Evolutionary conservation across 228 moss, liverwort and hornwort genomes (phyloP).

Genomic region (Sphagnum fallax): DNA sequence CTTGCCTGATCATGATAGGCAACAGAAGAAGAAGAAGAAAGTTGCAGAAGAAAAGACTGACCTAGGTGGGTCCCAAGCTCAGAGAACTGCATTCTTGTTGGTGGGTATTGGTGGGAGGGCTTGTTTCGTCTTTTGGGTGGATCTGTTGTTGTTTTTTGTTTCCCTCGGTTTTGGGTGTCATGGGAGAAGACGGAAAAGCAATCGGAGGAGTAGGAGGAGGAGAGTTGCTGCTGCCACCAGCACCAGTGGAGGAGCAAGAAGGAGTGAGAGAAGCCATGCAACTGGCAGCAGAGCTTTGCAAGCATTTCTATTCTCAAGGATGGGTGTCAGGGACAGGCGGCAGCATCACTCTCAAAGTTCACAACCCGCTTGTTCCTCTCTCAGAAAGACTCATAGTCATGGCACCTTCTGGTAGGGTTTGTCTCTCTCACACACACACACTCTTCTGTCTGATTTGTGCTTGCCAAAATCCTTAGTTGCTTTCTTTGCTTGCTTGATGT

Average conservation of each 20-base stretch:
- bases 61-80: too few species aligned
- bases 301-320: slow-evolving; percentile 93
- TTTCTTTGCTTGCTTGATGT: not conserved
- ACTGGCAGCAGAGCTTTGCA: slow-evolving; percentile 88
- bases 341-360: slow-evolving; percentile 88
- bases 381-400: slow-evolving; percentile 84
- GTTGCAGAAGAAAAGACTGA: too few species aligned
- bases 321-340: slow-evolving; percentile 99
- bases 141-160: too few species aligned
- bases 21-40: too few species aligned
- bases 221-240: too few species aligned
- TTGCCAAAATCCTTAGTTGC: not conserved
- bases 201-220: too few species aligned
- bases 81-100: too few species aligned
- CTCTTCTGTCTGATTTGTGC: not conserved
- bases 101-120: too few species aligned
- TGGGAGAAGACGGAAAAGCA: too few species aligned
- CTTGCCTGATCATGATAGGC: too few species aligned
- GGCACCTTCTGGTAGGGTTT: slow-evolving; percentile 82
- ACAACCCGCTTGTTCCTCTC: slow-evolving; percentile 39
- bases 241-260: slow-evolving; percentile 10
- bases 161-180: too few species aligned
- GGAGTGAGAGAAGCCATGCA: slow-evolving; percentile 58
- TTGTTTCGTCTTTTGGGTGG: too few species aligned
- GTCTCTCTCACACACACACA: not conserved